Base-by-base conservation (phyloP, 2,329 filamentous ascomycete species). In the Dactylellina cionopaga region DNA sequence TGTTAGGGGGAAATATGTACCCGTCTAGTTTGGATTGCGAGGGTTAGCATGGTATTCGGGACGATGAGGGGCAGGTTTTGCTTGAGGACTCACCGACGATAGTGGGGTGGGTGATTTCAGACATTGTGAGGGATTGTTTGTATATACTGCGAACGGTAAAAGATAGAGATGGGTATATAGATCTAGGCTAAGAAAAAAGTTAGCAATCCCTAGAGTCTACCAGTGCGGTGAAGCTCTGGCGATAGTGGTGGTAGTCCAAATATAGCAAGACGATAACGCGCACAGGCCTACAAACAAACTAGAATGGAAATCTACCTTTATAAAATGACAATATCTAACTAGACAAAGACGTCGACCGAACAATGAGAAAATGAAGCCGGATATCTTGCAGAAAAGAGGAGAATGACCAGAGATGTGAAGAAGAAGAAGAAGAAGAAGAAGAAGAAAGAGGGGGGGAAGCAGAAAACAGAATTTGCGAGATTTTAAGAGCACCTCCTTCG, bases 61-160 rank as follows among this genome's bases (percentile, higher is more conserved):
- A 19, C 15, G 19, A 27, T 24, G 15, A 5, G 9, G 44, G 5
- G 17, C 46, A 46, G 15, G 37, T 49, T 15, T 52, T 27, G 35
- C 25, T 37, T 33, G 37, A 41, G 49, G 9, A 10, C 68, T 35
- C 65, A 72, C 68, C 68, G 44, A 60, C 59, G 25, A 72, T 72
- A 59, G 68, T 72, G 52, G 68, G 68, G 68, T 72, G 68, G 27
- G 68, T 65, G 37, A 65, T 37, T 54, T 72, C 66, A 60, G 68
- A 72, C 68, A 72, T 72, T 19, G 17, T 41, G 68, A 58, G 47
- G 15, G 54, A 46, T 29, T 49, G 47, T 24, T 39, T 39, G 55
- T 29, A 41, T 39, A 44, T 31, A 47, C 35, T 29, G 2, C 47
- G 59, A 13, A 39, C 37, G 25, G 11, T 39, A 47, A 52, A 46